A percentile compares a stretch with the other conserved stretches of the same genome.
These are phyloP conservation scores for Pseudonitzschia pungens DNA, from an alignment of 108 stramenopile genomes.

Conservation along the genomic window DNA sequence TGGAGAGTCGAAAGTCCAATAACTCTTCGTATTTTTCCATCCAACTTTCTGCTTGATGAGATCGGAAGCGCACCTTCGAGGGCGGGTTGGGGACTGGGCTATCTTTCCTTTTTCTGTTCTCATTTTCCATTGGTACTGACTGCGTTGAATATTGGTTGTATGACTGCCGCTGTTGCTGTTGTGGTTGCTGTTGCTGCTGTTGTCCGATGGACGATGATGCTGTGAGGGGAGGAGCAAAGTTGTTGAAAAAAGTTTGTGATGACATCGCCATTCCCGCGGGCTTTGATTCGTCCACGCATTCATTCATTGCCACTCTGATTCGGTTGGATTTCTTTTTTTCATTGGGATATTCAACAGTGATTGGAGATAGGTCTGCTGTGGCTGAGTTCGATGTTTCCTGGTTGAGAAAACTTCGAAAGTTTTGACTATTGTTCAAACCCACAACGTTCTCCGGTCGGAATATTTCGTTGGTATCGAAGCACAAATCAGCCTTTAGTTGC, in stretches of 20 bases:
- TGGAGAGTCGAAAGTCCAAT: slow-evolving; percentile 18
- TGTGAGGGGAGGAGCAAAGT: background rate
- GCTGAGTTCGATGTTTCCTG: no score
- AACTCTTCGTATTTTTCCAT: slow-evolving; percentile 35
- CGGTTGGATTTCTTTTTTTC: background rate
- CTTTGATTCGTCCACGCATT: background rate
- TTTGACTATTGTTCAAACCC: background rate
- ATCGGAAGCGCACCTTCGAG: slow-evolving; percentile 21
- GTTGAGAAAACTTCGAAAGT: no score
- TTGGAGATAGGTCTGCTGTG: no score
- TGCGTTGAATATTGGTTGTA: background rate
- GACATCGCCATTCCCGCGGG: background rate
- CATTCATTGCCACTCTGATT: background rate
- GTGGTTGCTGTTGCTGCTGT: background rate
- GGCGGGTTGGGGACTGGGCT: background rate
- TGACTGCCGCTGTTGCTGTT: background rate
- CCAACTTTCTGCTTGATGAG: slow-evolving; percentile 40
- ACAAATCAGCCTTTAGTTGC: background rate
- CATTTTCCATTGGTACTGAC: background rate
- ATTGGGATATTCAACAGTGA: no score
- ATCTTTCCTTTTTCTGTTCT: background rate
- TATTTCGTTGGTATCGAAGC: slow-evolving; percentile 2
- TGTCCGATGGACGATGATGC: background rate
- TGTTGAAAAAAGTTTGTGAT: background rate
- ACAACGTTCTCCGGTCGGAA: slow-evolving; percentile 9